Conservation (phyloP, 257 asterid species). For the Fraxinus cuspidata region DNA sequence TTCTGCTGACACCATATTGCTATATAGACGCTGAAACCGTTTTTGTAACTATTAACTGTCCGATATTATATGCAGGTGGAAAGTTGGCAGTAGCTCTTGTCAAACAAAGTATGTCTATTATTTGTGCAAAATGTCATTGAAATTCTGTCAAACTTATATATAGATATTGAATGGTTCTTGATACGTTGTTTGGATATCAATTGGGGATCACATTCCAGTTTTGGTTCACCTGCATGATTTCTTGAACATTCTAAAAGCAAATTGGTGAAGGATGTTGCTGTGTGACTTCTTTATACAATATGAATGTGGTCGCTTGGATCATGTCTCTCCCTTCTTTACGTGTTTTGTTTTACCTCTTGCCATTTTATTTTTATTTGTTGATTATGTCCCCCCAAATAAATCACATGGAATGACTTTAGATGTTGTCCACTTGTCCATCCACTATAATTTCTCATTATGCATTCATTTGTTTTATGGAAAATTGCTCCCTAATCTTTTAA, state of each 20-base stretch:
- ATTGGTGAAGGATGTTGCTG: neutral
- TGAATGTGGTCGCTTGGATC: neutral
- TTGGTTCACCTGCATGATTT: conserved; percentile 2
- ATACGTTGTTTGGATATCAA: neutral
- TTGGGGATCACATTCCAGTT: conserved; percentile 1
- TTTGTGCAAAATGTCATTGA: neutral
- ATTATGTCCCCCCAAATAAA: neutral
- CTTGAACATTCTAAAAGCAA: neutral
- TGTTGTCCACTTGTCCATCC: neutral
- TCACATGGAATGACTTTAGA: neutral
- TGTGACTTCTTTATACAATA: neutral
- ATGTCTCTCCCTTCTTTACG: neutral
- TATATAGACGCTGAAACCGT: conserved; percentile 13
- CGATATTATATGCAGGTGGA: conserved; percentile 11
- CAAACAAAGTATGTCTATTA: conserved; percentile 7
- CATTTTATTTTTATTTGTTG: neutral
- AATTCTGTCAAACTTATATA: neutral
- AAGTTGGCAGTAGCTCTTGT: neutral
- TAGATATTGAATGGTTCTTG: conserved; percentile 1
- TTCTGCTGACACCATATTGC: conserved; percentile 5
- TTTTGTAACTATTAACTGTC: neutral
- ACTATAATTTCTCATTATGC: neutral
- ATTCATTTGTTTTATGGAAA: neutral
- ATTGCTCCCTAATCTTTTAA: neutral
- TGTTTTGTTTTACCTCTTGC: neutral